Evolutionary conservation across 371 early-diverging fungal genomes (phyloP).

Genomic region (Mucor lusitanicus): DNA sequence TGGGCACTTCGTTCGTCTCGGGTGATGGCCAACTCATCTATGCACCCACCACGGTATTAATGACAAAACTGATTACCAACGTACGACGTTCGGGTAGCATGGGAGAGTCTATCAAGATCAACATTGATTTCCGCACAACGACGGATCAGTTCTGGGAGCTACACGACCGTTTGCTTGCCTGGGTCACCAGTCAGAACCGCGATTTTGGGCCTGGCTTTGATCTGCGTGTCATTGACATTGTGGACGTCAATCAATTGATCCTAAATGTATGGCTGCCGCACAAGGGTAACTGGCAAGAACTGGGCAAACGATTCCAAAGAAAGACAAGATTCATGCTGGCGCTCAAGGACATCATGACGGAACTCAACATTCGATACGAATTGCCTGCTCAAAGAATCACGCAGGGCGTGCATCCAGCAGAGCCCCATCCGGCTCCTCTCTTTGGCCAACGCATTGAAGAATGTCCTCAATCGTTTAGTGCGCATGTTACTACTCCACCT

Average conservation of each 20-base stretch:
- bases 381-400: conserved; percentile 41
- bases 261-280: conserved; percentile 61
- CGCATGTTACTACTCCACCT: not conserved
- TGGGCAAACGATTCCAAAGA: conserved; percentile 59
- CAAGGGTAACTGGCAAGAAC: conserved; percentile 75
- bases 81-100: conserved; percentile 67
- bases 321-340: conserved; percentile 62
- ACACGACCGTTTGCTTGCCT: conserved; percentile 54
- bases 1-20: conserved; percentile 67
- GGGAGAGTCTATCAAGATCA: conserved; percentile 58
- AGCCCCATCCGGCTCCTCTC: not conserved
- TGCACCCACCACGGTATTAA: conserved; percentile 72
- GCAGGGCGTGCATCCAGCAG: not conserved
- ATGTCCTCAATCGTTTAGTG: not conserved
- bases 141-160: conserved; percentile 55
- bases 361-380: conserved; percentile 57
- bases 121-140: conserved; percentile 64
- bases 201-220: conserved; percentile 63
- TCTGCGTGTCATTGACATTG: conserved; percentile 58
- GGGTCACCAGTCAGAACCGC: conserved; percentile 57
- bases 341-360: conserved; percentile 56
- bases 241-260: conserved; percentile 52
- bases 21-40: conserved; percentile 74
- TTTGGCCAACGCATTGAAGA: not conserved
- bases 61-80: conserved; percentile 72